Evolutionary conservation across 192 early-diverging fungal genomes (phyloP).

Genomic region (Cetraspora pellucida): DNA sequence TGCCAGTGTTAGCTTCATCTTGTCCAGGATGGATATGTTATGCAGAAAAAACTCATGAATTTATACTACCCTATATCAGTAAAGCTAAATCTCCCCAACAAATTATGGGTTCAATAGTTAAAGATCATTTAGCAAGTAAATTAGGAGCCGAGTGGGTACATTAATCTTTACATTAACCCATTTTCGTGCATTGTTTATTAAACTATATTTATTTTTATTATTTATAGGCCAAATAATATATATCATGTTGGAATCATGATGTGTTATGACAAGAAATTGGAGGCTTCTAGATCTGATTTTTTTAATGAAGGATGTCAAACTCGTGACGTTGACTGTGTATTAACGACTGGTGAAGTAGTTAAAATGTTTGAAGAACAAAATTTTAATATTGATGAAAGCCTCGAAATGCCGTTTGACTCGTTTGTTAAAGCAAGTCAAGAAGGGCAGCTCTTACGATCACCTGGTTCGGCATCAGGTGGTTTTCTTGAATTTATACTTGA

Average conservation of each 20-base stretch:
- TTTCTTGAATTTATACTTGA: constrained; percentile 87
- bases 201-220: not conserved
- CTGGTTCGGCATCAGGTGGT: constrained; percentile 89
- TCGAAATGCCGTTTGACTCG: constrained; percentile 48
- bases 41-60: constrained; percentile 95
- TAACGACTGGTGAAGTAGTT: constrained; percentile 93
- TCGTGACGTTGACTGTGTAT: constrained; percentile 95
- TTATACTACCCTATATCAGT: constrained; percentile 86
- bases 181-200: not conserved
- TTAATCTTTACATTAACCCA: not conserved
- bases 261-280: constrained; percentile 99
- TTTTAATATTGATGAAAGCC: constrained; percentile 46
- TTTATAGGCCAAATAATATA: constrained; percentile 65
- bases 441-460: constrained; percentile 56
- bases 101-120: constrained; percentile 89
- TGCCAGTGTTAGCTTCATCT: constrained; percentile 69
- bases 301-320: constrained; percentile 79
- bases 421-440: constrained; percentile 44
- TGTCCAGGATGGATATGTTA: constrained; percentile 97
- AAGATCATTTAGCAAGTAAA: constrained; percentile 74
- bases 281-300: constrained; percentile 93
- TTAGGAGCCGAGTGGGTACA: constrained; percentile 51
- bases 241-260: constrained; percentile 97
- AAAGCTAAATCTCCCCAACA: constrained; percentile 96
- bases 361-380: constrained; percentile 77